phyloP scores from a whole-genome alignment of 495 filamentous ascomycete genomes.

The Aspergillus panamensis region DNA sequence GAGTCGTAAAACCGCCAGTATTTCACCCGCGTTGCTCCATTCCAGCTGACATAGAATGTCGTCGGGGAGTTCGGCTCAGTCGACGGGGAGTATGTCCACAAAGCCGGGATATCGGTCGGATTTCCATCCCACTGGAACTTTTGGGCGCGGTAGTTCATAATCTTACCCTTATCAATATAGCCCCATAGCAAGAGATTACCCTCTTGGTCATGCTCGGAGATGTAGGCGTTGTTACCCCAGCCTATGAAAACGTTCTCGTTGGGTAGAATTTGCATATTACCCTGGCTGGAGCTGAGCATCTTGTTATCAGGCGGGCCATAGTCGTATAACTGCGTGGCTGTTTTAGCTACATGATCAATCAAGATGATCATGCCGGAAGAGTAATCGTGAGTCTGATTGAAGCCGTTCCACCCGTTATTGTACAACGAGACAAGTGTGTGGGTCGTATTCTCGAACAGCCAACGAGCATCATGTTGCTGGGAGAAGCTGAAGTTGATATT shows the following conservation, averaged over 20 bases:
- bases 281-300: conserved; percentile 56
- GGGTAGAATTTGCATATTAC: conserved; percentile 56
- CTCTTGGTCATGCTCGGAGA: conserved; percentile 55
- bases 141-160: conserved; percentile 47
- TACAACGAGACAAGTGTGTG: conserved; percentile 51
- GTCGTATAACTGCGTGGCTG: conserved; percentile 44
- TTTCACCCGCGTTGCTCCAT: conserved; percentile 44
- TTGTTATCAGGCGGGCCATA: conserved; percentile 40
- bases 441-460: conserved; percentile 49
- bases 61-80: conserved; percentile 29
- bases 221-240: conserved; percentile 56
- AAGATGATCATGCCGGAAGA: conserved; percentile 58
- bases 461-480: conserved; percentile 62
- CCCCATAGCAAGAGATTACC: conserved; percentile 52
- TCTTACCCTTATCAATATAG: conserved; percentile 29
- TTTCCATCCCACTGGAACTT: conserved; percentile 46
- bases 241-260: conserved; percentile 56
- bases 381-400: conserved; percentile 44
- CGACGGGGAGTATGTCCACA: conserved; percentile 42
- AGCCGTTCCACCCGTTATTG: conserved; percentile 54
- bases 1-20: conserved; percentile 43
- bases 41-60: conserved; percentile 48
- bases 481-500: conserved; percentile 54
- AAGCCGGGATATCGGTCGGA: conserved; percentile 42
- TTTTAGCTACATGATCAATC: conserved; percentile 51